Evolutionary conservation across 441 rosid genomes (phyloP).

Genomic region (Euphorbia schlechtendalii): DNA sequence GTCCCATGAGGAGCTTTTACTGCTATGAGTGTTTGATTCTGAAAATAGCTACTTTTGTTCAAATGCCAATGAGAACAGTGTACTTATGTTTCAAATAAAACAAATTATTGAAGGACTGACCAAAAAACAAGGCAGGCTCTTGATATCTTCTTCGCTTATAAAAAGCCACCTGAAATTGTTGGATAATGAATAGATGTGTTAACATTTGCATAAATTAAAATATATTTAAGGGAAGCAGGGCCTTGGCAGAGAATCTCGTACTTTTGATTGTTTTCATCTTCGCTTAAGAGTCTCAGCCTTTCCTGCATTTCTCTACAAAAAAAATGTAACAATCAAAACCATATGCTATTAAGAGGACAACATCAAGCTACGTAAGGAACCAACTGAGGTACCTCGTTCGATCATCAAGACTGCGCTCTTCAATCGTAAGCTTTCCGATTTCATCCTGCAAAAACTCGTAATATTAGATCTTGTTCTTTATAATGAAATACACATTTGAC

Average conservation of each 20-base stretch:
- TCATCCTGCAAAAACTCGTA: slow-evolving; percentile 51
- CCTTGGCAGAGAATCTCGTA: slow-evolving; percentile 23
- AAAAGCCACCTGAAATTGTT: slow-evolving; percentile 74
- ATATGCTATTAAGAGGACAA: slow-evolving; percentile 18
- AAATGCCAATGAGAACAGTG: no score
- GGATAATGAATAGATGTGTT: slow-evolving; percentile 16
- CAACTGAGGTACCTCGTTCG: slow-evolving; percentile 58
- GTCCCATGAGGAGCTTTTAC: no score
- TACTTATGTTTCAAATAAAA: no score
- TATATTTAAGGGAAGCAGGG: slow-evolving; percentile 2
- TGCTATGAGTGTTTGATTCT: slow-evolving; percentile 96
- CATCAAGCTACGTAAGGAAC: slow-evolving; percentile 20
- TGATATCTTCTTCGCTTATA: slow-evolving; percentile 90
- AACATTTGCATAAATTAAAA: neutral
- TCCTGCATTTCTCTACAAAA: slow-evolving; percentile 75
- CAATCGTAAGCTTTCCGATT: slow-evolving; percentile 55
- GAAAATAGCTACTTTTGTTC: slow-evolving; percentile 19
- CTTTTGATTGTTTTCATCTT: slow-evolving; percentile 74
- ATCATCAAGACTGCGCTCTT: slow-evolving; percentile 65
- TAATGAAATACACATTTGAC: slow-evolving; percentile 8
- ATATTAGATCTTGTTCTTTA: slow-evolving; percentile 15
- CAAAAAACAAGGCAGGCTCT: slow-evolving; percentile 69
- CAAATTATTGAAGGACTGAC: slow-evolving; percentile 26
- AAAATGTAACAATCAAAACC: slow-evolving; percentile 32
- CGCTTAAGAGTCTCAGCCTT: slow-evolving; percentile 61